Conservation (phyloP, 805 yeast species). For the Wickerhamomyces subpelliculosus region DNA sequence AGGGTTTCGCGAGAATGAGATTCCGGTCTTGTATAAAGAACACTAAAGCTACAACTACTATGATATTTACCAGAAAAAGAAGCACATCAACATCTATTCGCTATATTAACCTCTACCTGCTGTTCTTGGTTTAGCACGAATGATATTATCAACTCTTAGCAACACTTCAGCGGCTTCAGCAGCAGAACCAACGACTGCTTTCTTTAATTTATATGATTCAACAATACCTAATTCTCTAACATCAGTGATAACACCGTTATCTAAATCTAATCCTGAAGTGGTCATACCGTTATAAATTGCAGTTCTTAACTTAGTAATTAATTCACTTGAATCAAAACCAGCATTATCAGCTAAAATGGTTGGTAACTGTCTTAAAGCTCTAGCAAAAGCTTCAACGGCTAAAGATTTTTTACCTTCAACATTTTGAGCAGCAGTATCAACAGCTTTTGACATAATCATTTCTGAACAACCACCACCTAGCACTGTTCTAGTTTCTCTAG, state of each 20-base stretch:
- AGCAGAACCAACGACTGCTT: slow-evolving; percentile 91
- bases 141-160: slow-evolving; percentile 92
- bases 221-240: slow-evolving; percentile 92
- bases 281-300: slow-evolving; percentile 82
- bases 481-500: slow-evolving; percentile 82
- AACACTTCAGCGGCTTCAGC: slow-evolving; percentile 98
- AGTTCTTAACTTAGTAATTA: slow-evolving; percentile 84
- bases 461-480: slow-evolving; percentile 83
- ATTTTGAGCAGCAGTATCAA: slow-evolving; percentile 93
- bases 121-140: slow-evolving; percentile 95
- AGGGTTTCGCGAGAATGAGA: no score
- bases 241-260: slow-evolving; percentile 80
- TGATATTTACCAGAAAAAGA: no score
- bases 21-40: no score
- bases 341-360: slow-evolving; percentile 96
- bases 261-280: slow-evolving; percentile 86
- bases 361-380: slow-evolving; percentile 91
- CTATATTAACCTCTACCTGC: slow-evolving; percentile 62
- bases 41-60: no score
- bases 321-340: slow-evolving; percentile 89
- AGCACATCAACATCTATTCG: no score
- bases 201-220: slow-evolving; percentile 86
- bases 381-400: slow-evolving; percentile 92
- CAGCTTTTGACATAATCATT: slow-evolving; percentile 96
- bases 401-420: slow-evolving; percentile 89